These are phyloP conservation scores for Aphanoascus verrucosus DNA, from an alignment of 2,329 filamentous ascomycete genomes.

Conservation along the genomic window DNA sequence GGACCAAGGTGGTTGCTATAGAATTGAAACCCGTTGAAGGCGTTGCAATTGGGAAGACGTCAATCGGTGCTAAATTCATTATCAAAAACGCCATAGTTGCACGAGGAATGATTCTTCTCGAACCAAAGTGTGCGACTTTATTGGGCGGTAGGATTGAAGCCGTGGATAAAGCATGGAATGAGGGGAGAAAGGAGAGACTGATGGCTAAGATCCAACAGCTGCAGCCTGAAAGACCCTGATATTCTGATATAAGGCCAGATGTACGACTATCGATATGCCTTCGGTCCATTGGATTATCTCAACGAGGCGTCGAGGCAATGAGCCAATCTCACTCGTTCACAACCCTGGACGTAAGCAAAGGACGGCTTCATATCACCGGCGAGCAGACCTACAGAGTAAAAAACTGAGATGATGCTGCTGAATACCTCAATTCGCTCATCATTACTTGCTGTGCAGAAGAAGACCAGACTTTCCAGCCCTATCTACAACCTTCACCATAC, in stretches of 20 bases:
- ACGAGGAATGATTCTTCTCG: slow-evolving; percentile 67
- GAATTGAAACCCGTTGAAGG: slow-evolving; percentile 59
- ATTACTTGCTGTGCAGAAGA: not conserved
- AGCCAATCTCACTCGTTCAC: too few species aligned
- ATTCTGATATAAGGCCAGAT: not conserved
- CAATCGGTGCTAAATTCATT: slow-evolving; percentile 73
- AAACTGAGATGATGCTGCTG: not conserved
- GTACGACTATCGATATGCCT: too few species aligned
- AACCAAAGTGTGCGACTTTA: slow-evolving; percentile 55
- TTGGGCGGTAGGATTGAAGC: slow-evolving; percentile 81
- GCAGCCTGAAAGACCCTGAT: not conserved
- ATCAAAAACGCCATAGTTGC: slow-evolving; percentile 55
- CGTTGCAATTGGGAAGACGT: slow-evolving; percentile 48
- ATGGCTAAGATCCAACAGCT: slow-evolving; percentile 45
- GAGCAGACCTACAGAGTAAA: too few species aligned
- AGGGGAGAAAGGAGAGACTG: slow-evolving; percentile 58
- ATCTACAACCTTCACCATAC: not conserved
- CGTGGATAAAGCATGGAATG: slow-evolving; percentile 67
- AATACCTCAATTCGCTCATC: not conserved
- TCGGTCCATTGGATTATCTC: too few species aligned
- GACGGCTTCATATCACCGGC: too few species aligned
- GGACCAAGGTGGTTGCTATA: slow-evolving; percentile 58
- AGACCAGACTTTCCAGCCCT: not conserved
- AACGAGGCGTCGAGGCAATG: too few species aligned
- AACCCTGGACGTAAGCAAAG: too few species aligned